A percentile compares a stretch with the other conserved stretches of the same genome.
phyloP scores from a whole-genome alignment of 2,329 filamentous ascomycete genomes.

The Cadophora sp. region DNA sequence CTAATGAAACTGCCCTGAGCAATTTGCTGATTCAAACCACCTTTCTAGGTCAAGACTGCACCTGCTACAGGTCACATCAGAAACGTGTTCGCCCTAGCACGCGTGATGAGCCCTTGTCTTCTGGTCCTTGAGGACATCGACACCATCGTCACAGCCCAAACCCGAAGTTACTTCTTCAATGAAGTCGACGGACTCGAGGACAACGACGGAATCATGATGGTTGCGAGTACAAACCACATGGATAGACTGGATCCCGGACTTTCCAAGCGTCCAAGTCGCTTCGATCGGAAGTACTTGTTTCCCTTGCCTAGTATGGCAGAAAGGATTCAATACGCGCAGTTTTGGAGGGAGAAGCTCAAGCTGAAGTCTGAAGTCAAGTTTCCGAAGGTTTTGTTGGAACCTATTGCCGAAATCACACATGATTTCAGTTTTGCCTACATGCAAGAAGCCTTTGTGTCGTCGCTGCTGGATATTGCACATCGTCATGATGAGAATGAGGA shows the following conservation, averaged over 20 bases:
- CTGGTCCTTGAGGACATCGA: constrained; percentile 24
- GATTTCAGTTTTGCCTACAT: constrained; percentile 25
- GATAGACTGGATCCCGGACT: constrained; percentile 19
- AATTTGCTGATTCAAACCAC: neutral
- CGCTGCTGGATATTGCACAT: constrained; percentile 21
- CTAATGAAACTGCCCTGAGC: too few species aligned
- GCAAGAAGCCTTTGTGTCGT: constrained; percentile 24
- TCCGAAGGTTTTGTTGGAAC: constrained; percentile 19
- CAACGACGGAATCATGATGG: constrained; percentile 25
- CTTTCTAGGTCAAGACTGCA: constrained; percentile 18
- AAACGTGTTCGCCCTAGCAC: constrained; percentile 27
- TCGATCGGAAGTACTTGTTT: constrained; percentile 23
- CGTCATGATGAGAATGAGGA: constrained; percentile 16
- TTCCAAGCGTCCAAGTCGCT: constrained; percentile 23
- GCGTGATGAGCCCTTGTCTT: constrained; percentile 23
- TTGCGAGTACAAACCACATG: constrained; percentile 24
- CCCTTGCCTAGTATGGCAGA: constrained; percentile 20
- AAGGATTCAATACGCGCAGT: constrained; percentile 18
- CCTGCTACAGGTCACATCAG: constrained; percentile 18
- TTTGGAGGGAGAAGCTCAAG: constrained; percentile 22
- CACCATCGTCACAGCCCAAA: constrained; percentile 20
- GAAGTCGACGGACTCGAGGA: constrained; percentile 23
- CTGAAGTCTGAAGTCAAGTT: constrained; percentile 18
- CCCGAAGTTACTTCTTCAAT: constrained; percentile 25
- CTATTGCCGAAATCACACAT: constrained; percentile 20